These are phyloP conservation scores for Bonia amplexicaulis DNA, from an alignment of 176 grass and related monocot species.

Conservation along the genomic window DNA sequence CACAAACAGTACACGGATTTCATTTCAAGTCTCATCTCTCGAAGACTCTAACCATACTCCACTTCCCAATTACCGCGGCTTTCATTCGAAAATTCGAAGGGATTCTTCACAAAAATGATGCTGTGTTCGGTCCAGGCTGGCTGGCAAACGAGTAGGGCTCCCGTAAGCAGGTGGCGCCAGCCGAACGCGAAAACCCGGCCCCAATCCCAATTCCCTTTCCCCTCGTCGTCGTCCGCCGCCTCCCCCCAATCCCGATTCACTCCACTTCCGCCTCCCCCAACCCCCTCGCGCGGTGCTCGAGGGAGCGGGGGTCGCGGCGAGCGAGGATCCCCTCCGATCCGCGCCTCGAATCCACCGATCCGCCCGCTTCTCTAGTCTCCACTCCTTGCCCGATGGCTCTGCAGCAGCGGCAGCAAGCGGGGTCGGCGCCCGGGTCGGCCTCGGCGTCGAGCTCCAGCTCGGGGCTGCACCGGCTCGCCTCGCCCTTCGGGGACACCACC, in stretches of 20 bases:
- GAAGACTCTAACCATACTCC: not conserved
- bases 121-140: slow-evolving; percentile 7
- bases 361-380: not conserved
- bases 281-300: slow-evolving; percentile 2
- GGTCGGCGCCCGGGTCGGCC: slow-evolving; percentile 77
- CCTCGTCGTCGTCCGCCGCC: slow-evolving; percentile 16
- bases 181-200: slow-evolving; percentile 23
- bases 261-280: not conserved
- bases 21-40: not conserved
- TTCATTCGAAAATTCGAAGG: not conserved
- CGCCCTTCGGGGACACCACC: slow-evolving; percentile 85
- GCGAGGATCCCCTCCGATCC: not conserved
- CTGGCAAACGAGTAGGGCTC: slow-evolving; percentile 24
- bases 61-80: not conserved
- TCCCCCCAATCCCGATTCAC: slow-evolving; percentile 19
- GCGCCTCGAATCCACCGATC: not conserved
- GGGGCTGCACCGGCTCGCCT: slow-evolving; percentile 66
- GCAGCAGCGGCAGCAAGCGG: slow-evolving; percentile 49
- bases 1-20: not conserved
- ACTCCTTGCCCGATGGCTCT: slow-evolving; percentile 18
- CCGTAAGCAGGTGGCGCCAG: slow-evolving; percentile 28
- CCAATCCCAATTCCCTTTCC: slow-evolving; percentile 25
- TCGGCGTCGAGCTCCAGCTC: slow-evolving; percentile 98
- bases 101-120: not conserved
- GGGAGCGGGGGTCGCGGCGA: slow-evolving; percentile 12